Evolutionary conservation across 257 asterid genomes (phyloP), one percentile per base, ranked within the genome.

Genomic region (Thymus mandschuricus): DNA sequence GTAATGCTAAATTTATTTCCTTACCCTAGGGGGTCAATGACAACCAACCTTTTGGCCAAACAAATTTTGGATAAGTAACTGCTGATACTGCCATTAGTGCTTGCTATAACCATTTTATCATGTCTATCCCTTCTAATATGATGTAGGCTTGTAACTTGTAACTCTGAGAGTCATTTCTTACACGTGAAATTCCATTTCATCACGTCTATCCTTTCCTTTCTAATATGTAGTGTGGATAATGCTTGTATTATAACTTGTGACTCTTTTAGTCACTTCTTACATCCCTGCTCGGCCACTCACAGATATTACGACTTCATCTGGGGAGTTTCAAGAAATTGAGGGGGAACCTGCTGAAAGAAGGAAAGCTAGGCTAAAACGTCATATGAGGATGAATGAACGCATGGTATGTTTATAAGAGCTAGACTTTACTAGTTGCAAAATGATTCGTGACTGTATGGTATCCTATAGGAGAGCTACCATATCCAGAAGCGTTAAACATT

Each of bases 301-400:
- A 91, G 97, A 89, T 70, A 68, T 81, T 80, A 69, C 84, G 52
- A 66, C 92, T 62, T 87, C 92, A 65, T 84, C 89, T 62, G 96
- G 72, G 43, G 88, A 74, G 82, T 94, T 94, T 75, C 81, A 80
- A 46, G 97, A 89, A 81, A 73, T 86, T 60, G 91, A 85, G 60
- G 97, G 86, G 60, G 97, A 94, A 79, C 86, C 89, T 75, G 86
- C 74, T 56, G 99, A 91, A 70, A 81, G 97, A 76, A 83, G 99
- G 75, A 81, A 75, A 74, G 92, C 96, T 59, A 84, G 99, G 84
- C 79, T 83, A 52, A 86, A 76, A 50, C 88, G 89, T 52, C 80
- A 85, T 75, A 78, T 82, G 80, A 85, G 85, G 79, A 88, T 75
- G 61, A 89, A 88, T 71, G 88, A 74, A 50, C 96, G 97, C 76